phyloP scores from a whole-genome alignment of 768 basidiomycete species.

The Collybia nuda region DNA sequence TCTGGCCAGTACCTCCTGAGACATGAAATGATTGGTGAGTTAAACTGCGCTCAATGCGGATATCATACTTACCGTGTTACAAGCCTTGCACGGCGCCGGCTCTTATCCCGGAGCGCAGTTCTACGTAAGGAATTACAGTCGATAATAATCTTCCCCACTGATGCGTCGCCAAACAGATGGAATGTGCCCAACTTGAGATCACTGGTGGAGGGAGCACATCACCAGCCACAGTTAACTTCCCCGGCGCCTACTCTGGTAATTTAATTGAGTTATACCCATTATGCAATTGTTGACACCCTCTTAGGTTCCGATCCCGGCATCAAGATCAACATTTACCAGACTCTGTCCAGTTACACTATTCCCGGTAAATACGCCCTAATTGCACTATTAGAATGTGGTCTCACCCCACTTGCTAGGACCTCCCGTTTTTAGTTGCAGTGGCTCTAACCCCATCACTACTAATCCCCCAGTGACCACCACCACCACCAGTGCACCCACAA shows the following conservation, averaged over 20 bases:
- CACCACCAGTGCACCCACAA: slow-evolving; percentile 14
- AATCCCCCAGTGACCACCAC: slow-evolving; percentile 3
- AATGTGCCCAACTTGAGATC: slow-evolving; percentile 46
- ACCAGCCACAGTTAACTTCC: slow-evolving; percentile 46
- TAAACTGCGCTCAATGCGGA: not conserved
- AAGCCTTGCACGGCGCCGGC: slow-evolving; percentile 43
- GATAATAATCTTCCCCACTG: not conserved
- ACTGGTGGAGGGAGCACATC: slow-evolving; percentile 41
- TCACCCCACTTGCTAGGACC: slow-evolving; percentile 24
- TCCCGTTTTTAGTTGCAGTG: slow-evolving; percentile 36
- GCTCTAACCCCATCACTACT: slow-evolving; percentile 4
- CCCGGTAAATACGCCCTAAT: slow-evolving; percentile 27
- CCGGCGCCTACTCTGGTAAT: slow-evolving; percentile 42
- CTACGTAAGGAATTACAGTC: slow-evolving; percentile 35
- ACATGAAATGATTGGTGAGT: slow-evolving; percentile 49
- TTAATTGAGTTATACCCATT: not conserved
- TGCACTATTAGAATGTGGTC: not conserved
- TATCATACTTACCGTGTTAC: not conserved
- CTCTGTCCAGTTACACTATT: slow-evolving; percentile 37
- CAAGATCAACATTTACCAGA: slow-evolving; percentile 41
- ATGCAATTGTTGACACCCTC: slow-evolving; percentile 21
- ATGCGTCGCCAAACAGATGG: slow-evolving; percentile 30
- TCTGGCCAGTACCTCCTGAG: slow-evolving; percentile 49
- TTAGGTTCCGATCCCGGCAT: slow-evolving; percentile 39
- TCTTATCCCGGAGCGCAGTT: slow-evolving; percentile 57